Percentiles rank a stretch among this genome's conserved stretches.
Conservation (phyloP, 23 red algal genomes). For the Gracilaria gracilis region DNA sequence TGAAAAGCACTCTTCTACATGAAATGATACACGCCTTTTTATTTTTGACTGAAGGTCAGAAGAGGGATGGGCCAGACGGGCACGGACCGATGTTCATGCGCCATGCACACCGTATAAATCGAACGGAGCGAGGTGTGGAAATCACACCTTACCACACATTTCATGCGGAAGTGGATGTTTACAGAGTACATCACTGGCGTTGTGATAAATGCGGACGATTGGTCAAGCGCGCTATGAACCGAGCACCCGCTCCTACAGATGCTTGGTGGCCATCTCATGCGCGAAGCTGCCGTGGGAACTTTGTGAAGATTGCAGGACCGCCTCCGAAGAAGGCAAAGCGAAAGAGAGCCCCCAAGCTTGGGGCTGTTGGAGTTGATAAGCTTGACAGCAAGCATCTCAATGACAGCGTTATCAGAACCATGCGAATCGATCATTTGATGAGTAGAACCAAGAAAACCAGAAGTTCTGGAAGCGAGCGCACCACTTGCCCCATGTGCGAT, state of each 20-base stretch:
- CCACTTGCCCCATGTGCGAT: conserved; percentile 43
- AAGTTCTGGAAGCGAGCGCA: not conserved
- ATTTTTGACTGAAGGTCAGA: conserved; percentile 59
- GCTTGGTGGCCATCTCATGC: conserved; percentile 66
- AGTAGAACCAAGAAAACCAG: not conserved
- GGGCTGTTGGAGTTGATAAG: conserved; percentile 52
- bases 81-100: conserved; percentile 56
- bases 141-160: conserved; percentile 84
- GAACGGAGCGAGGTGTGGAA: conserved; percentile 16
- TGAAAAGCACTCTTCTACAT: conserved; percentile 74
- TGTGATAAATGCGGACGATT: conserved; percentile 60
- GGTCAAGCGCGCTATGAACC: conserved; percentile 83
- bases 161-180: conserved; percentile 62
- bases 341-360: conserved; percentile 36
- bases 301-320: conserved; percentile 72
- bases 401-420: conserved; percentile 48
- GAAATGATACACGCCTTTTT: conserved; percentile 88
- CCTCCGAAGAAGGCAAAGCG: conserved; percentile 11
- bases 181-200: conserved; percentile 74
- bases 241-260: conserved; percentile 69
- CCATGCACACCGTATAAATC: conserved; percentile 52
- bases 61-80: conserved; percentile 65
- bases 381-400: not conserved
- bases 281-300: conserved; percentile 37
- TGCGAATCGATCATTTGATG: conserved; percentile 64